Evolutionary conservation across 1,284 basidiomycete species (phyloP), one percentile per base, ranked within the genome.

Genomic region (Trichosporon sp.): DNA sequence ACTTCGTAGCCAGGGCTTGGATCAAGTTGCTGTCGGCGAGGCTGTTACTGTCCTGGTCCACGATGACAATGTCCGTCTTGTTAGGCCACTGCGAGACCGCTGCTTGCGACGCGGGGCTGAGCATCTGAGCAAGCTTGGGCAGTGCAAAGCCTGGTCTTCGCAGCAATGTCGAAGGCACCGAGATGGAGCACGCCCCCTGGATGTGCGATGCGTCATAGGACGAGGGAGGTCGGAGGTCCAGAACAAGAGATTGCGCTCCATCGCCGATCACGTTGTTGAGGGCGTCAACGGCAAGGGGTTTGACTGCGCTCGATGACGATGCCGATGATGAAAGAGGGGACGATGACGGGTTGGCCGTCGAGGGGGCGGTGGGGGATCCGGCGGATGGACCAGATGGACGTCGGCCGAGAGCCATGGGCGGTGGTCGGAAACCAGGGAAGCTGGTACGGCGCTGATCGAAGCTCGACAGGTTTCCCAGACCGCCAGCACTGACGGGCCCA

Each of bases 81-180:
- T 86, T 79, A 27, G 85, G 80, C 81, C 93, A 93, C 3, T 68
- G 21, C 1, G 64, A 44, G 1, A 84, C 72, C 27, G 86, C 87
- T 23, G 85, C 79, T 29, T 88, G 87, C 23, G 90, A 86, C 5
- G 83, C 70, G 0, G 88, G 87, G 3, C 89, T 29, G 18, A 96
- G 87, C 89, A 94, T 93, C 29, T 88, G 88, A 1, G 87, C 83
- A 12, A 96, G 86, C 58, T 89, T 89, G 35, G 88, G 85, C 9
- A 95, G 86, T 29, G 90, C 89, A 83, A 93, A 95, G 6, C 89
- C 86, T 0, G 92, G 92, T 0, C 94, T 89, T 72, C 93, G 93
- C 77, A 99, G 90, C 29, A 98, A 88, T 0, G 95, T 98, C 3
- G 94, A 95, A 0, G 95, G 95, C 4, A 97, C 92, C 62, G 92